Percentiles rank a stretch among this genome's conserved stretches.
Conservation (phyloP, 2,329 filamentous ascomycete genomes). For the Fusarium nygamai region DNA sequence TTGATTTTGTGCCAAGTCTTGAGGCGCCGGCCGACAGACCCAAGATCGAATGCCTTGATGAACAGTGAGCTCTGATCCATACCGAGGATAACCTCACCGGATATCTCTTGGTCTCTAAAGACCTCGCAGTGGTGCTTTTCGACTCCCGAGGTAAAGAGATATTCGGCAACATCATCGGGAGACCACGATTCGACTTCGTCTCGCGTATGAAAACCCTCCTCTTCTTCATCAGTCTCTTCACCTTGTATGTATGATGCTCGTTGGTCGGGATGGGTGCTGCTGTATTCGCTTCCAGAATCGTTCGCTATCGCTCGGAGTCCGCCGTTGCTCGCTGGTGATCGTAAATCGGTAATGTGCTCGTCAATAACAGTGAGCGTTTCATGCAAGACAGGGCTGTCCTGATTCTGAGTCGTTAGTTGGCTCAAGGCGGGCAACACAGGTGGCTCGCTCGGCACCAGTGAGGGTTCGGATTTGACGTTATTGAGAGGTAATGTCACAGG, state of each 20-base stretch:
- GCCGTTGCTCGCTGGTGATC: conserved; percentile 63
- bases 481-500: conserved; percentile 58
- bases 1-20: conserved; percentile 99
- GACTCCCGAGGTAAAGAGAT: conserved; percentile 84
- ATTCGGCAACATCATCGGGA: conserved; percentile 85
- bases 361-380: conserved; percentile 96
- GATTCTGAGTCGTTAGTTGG: conserved; percentile 55
- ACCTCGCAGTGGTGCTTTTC: conserved; percentile 93
- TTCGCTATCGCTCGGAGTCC: conserved; percentile 64
- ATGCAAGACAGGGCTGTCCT: conserved; percentile 81
- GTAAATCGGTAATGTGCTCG: conserved; percentile 92
- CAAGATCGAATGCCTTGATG: conserved; percentile 93
- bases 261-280: conserved; percentile 79
- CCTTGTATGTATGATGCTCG: conserved; percentile 92
- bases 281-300: conserved; percentile 92
- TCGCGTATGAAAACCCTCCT: conserved; percentile 73
- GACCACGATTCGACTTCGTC: conserved; percentile 84
- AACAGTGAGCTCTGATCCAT: conserved; percentile 97
- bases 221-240: conserved; percentile 95
- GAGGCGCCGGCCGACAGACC: conserved; percentile 86
- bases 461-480: conserved; percentile 49
- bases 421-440: conserved; percentile 42
- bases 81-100: conserved; percentile 88
- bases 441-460: conserved; percentile 41
- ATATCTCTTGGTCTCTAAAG: conserved; percentile 95